Evolutionary conservation across 371 early-diverging fungal genomes (phyloP).

Genomic region (Mortierella sp.): DNA sequence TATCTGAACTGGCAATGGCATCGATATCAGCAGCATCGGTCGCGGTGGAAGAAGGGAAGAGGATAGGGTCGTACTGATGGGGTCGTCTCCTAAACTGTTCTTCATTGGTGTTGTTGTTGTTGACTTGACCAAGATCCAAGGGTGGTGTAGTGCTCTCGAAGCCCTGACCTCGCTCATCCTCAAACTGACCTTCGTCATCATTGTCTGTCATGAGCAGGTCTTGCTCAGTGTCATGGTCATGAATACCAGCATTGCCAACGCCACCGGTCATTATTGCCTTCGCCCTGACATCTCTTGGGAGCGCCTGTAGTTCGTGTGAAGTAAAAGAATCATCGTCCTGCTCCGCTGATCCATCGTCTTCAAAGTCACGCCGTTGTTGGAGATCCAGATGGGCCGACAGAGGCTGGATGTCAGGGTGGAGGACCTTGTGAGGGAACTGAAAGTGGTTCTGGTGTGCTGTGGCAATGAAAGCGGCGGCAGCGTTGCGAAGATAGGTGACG

Average conservation of each 20-base stretch:
- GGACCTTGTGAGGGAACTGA: background rate
- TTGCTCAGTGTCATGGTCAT: background rate
- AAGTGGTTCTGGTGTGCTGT: constrained; percentile 24
- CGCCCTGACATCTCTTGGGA: background rate
- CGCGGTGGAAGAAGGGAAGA: background rate
- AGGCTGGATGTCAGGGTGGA: constrained; percentile 2
- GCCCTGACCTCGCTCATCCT: background rate
- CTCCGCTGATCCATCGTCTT: background rate
- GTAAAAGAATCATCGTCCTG: background rate
- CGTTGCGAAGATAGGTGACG: constrained; percentile 24
- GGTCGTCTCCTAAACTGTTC: background rate
- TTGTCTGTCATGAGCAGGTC: background rate
- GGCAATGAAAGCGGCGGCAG: constrained; percentile 22
- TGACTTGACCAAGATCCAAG: background rate
- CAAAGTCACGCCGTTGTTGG: background rate
- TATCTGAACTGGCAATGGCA: background rate
- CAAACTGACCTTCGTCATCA: background rate
- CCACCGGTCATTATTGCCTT: background rate
- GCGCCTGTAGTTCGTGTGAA: background rate
- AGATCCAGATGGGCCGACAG: background rate
- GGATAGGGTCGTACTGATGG: background rate
- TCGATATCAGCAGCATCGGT: background rate
- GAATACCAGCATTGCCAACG: background rate
- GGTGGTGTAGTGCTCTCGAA: background rate
- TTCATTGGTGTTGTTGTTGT: background rate